phyloP scores from a whole-genome alignment of 192 early-diverging fungal genomes.

The Linnemannia elongata region DNA sequence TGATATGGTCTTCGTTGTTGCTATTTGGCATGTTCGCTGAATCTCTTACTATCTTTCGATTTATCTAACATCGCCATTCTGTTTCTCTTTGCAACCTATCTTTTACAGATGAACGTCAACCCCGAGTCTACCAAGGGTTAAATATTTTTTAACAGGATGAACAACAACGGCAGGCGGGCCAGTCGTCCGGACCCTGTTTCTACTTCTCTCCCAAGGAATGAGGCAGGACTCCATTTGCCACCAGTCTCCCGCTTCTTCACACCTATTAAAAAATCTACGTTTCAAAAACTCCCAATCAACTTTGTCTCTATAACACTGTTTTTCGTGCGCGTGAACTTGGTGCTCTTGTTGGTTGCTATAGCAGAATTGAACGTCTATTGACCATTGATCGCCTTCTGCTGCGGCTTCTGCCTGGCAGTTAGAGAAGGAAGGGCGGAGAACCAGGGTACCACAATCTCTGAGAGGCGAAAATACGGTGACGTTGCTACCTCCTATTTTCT shows the following conservation, averaged over 20 bases:
- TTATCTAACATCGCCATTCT: not conserved
- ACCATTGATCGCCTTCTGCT: not conserved
- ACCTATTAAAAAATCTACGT: conserved; percentile 28
- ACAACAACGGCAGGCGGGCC: conserved; percentile 9
- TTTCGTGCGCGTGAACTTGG: not conserved
- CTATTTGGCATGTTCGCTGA: not conserved
- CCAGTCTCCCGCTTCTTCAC: not conserved
- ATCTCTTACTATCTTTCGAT: not conserved
- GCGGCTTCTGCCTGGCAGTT: not conserved
- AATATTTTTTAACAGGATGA: conserved; percentile 29
- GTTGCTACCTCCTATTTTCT: not conserved
- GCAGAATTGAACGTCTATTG: not conserved
- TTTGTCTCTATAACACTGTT: not conserved
- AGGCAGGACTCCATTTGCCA: conserved; percentile 7
- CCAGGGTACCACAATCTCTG: not conserved
- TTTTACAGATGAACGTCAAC: conserved; percentile 52
- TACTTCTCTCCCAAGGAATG: conserved; percentile 10
- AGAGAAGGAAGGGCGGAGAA: not conserved
- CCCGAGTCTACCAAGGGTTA: conserved; percentile 58
- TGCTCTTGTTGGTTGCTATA: not conserved
- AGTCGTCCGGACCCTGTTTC: not conserved
- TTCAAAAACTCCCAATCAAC: conserved; percentile 4
- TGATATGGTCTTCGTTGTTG: not conserved
- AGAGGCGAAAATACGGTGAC: conserved; percentile 8
- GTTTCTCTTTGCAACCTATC: not conserved